Evolutionary conservation across 148 eudicot genomes (phyloP).

Genomic region (Silene uniflora): DNA sequence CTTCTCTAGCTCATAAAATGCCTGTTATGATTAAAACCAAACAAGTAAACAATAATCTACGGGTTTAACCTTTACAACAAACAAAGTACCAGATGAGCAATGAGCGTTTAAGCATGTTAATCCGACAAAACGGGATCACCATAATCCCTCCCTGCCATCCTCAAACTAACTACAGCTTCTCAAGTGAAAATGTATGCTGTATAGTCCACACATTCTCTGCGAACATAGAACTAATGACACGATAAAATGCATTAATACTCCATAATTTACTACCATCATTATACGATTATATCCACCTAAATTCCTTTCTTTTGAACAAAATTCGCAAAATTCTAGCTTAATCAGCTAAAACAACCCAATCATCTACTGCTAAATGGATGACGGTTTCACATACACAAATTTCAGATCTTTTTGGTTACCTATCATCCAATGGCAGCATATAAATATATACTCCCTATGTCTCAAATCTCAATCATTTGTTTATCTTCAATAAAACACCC

Average conservation of each 20-base stretch:
- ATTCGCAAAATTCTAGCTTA: not conserved
- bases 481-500: no score
- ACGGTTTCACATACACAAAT: not conserved
- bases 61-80: not conserved
- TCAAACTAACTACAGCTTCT: not conserved
- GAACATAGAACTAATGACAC: not conserved
- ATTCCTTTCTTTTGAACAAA: not conserved
- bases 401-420: not conserved
- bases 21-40: slow-evolving; percentile 34
- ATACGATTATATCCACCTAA: not conserved
- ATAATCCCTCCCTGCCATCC: not conserved
- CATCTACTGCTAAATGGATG: not conserved
- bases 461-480: no score
- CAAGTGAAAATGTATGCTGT: not conserved
- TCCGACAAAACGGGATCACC: not conserved
- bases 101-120: not conserved
- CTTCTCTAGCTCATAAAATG: slow-evolving; percentile 63
- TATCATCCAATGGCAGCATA: not conserved
- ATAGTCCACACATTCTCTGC: not conserved
- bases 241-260: not conserved
- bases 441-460: not conserved
- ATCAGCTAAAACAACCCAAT: not conserved
- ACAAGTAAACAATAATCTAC: not conserved
- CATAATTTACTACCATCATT: not conserved
- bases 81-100: not conserved